phyloP scores from a whole-genome alignment of 805 yeast genomes.

The Candida michaelii region DNA sequence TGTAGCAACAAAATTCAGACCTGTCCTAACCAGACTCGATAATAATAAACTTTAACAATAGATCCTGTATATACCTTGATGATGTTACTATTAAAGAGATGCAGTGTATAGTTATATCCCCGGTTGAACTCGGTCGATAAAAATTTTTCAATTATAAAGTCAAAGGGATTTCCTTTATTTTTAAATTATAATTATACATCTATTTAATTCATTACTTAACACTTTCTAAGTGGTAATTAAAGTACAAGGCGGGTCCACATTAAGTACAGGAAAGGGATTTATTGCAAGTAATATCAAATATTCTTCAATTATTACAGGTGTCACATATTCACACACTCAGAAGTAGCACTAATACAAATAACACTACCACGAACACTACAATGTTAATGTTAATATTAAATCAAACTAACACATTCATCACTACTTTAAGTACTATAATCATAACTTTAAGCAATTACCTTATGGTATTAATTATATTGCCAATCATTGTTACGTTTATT shows the following conservation, averaged over 20 bases:
- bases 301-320: too few relatives aligned
- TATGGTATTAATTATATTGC: slow-evolving; percentile 1
- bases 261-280: too few relatives aligned
- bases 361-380: too few relatives aligned
- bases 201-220: too few relatives aligned
- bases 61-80: neutral
- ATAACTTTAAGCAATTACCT: slow-evolving; percentile 3
- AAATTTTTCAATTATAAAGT: slow-evolving; percentile 1
- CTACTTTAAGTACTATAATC: neutral
- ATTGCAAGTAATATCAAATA: too few relatives aligned
- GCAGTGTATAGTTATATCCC: slow-evolving; percentile 1
- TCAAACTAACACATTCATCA: neutral
- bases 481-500: slow-evolving; percentile 2
- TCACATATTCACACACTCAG: too few relatives aligned
- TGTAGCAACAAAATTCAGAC: neutral
- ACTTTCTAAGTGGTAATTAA: too few relatives aligned
- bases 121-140: neutral
- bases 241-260: too few relatives aligned
- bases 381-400: neutral
- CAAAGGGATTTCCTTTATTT: neutral
- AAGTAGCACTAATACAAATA: too few relatives aligned
- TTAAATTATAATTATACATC: neutral
- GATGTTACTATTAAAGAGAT: neutral
- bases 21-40: neutral
- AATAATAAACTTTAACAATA: neutral